These are phyloP conservation scores for Aureobasidium sp. DNA, from an alignment of 2,329 filamentous ascomycete genomes.

Conservation along the genomic window DNA sequence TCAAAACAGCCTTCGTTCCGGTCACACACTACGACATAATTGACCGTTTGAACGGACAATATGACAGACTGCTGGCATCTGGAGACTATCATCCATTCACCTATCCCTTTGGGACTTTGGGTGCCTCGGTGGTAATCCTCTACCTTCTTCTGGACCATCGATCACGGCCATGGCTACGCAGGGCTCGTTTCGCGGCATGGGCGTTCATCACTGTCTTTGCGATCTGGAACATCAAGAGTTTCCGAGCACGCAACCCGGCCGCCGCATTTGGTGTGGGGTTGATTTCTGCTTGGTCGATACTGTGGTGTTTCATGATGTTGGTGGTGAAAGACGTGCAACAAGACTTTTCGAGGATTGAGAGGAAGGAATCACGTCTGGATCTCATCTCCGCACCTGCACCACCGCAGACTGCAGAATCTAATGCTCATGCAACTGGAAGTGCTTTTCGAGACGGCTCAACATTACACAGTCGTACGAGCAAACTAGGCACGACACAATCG, in stretches of 20 bases:
- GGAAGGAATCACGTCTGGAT: conserved; percentile 15
- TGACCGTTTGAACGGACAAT: conserved; percentile 24
- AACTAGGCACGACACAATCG: conserved; percentile 20
- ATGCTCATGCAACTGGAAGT: conserved; percentile 4
- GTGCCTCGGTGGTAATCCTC: conserved; percentile 34
- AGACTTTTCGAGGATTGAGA: conserved; percentile 49
- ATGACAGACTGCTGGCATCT: conserved; percentile 30
- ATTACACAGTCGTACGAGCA: conserved; percentile 11
- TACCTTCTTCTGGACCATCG: conserved; percentile 45
- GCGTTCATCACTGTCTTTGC: conserved; percentile 34
- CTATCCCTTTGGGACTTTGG: conserved; percentile 35
- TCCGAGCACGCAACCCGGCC: conserved; percentile 41
- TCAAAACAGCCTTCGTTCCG: neutral
- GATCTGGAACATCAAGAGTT: conserved; percentile 35
- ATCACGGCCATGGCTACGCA: conserved; percentile 29
- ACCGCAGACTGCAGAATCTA: neutral
- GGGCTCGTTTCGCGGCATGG: conserved; percentile 38
- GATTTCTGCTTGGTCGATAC: conserved; percentile 43
- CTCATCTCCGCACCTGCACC: neutral
- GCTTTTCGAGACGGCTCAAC: conserved; percentile 1
- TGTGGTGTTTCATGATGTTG: conserved; percentile 46
- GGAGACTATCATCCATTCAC: conserved; percentile 34
- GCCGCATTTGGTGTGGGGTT: conserved; percentile 48
- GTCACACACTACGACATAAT: conserved; percentile 11
- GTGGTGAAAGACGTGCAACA: conserved; percentile 47